Conservation (phyloP, 371 early-diverging fungal genomes). For the Circinella minor region DNA sequence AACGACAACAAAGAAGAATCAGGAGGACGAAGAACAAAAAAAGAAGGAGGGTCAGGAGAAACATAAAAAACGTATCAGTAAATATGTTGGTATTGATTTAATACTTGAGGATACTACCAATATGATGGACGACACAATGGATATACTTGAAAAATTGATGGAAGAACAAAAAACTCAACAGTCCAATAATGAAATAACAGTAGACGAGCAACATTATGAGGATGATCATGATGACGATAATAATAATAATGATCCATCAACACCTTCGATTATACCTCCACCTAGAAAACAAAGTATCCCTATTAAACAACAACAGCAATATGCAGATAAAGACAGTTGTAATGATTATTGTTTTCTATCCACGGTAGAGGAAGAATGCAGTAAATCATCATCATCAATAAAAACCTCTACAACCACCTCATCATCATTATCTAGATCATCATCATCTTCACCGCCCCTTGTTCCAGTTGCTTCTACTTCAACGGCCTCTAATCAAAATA, state of each 20-base stretch:
- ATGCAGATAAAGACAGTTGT: neutral
- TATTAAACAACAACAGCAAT: neutral
- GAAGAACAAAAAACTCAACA: conserved; percentile 3
- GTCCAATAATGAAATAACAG: neutral
- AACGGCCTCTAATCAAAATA: neutral
- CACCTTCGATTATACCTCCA: conserved; percentile 8
- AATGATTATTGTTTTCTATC: neutral
- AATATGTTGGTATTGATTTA: neutral
- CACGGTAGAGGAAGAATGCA: neutral
- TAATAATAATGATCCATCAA: neutral
- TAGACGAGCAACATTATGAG: no score
- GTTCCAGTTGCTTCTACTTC: neutral
- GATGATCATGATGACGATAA: no score
- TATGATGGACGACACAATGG: conserved; percentile 16
- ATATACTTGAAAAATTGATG: conserved; percentile 17
- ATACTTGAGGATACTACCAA: neutral
- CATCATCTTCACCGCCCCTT: neutral
- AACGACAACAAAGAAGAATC: neutral
- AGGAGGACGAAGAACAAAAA: neutral
- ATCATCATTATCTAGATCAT: neutral
- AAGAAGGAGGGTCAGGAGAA: neutral
- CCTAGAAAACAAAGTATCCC: conserved; percentile 11
- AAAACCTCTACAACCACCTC: no score
- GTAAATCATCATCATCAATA: neutral
- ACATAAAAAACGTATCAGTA: no score